phyloP scores from a whole-genome alignment of 805 yeast genomes.

The Myxozyma mucilagina region DNA sequence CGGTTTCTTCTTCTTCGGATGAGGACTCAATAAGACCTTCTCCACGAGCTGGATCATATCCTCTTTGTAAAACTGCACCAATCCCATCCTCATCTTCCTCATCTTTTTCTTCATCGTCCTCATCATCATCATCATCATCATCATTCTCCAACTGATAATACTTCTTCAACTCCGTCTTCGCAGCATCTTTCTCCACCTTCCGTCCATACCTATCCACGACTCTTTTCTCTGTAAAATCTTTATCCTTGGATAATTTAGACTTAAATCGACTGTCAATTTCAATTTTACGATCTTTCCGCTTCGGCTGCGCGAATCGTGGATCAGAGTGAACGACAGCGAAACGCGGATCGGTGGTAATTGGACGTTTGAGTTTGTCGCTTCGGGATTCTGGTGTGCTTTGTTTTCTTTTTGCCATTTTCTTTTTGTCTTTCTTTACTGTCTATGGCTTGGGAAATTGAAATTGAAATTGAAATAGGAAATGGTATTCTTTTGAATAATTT shows the following conservation, averaged over 20 bases:
- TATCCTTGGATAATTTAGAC: conserved; percentile 57
- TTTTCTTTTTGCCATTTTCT: conserved; percentile 11
- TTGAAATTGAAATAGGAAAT: too few relatives aligned
- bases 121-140: conserved; percentile 36
- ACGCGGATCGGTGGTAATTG: conserved; percentile 65
- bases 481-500: too few relatives aligned
- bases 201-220: conserved; percentile 88
- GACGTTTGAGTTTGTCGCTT: conserved; percentile 28
- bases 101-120: conserved; percentile 32
- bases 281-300: conserved; percentile 63
- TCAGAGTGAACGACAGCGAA: conserved; percentile 78
- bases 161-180: conserved; percentile 57
- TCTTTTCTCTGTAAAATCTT: conserved; percentile 57
- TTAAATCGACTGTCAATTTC: conserved; percentile 85
- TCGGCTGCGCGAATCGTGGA: conserved; percentile 82
- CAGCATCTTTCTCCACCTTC: conserved; percentile 51
- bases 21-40: conserved; percentile 39
- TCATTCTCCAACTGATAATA: conserved; percentile 58
- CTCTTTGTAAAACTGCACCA: conserved; percentile 14
- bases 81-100: conserved; percentile 21
- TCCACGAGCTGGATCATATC: conserved; percentile 43
- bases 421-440: too few relatives aligned
- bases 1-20: conserved; percentile 38
- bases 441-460: too few relatives aligned
- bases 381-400: background rate